Base-by-base conservation (phyloP, 495 filamentous ascomycete genomes). In the Xylaria castorea region DNA sequence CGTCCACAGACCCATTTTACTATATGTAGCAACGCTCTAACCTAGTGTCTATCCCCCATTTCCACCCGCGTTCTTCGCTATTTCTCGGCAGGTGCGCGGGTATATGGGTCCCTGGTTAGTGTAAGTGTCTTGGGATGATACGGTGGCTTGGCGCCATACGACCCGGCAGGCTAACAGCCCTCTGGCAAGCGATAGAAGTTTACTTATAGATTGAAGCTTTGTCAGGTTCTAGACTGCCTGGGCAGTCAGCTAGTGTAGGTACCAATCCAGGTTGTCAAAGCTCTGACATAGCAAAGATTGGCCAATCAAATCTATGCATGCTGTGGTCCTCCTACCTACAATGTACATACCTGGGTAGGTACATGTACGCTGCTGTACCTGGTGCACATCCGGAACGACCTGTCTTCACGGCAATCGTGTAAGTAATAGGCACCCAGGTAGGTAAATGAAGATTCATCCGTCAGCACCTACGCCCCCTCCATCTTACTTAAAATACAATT, bases 341-440 rank as follows among this genome's bases (percentile, higher is more conserved):
- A n/a, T n/a, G n/a, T n/a, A n/a, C n/a, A n/a, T n/a, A n/a, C 53
- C 53, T 57, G 14, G 53, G 53, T 30, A 57, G 53, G 53, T 57
- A 57, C 50, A 48, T 16, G 42, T 16, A 16, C 12, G 42, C 2
- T 44, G 42, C 4, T 46, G 14, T 44, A 16, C 38, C 38, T 42
- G 38, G 34, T 36, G 34, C 34, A 36, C 34, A 36, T 5, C 34
- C 34, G 34, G 34, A 36, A 36, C 34, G 34, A 16, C 34, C 34
- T 36, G 38, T 14, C 38, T 1, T 42, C 38, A 42, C 38, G 38
- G 9, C 38, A 42, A 0, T 42, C 38, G 11, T 12, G 40, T 44
- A 46, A 46, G n/a, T n/a, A n/a, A n/a, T n/a, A n/a, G n/a, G n/a
- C 22, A 25, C 48, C 48, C 9, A 11, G 48, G n/a, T 22, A 8